These are phyloP conservation scores for Yarrowia phangngaensis DNA, from an alignment of 805 yeast genomes.

Conservation along the genomic window DNA sequence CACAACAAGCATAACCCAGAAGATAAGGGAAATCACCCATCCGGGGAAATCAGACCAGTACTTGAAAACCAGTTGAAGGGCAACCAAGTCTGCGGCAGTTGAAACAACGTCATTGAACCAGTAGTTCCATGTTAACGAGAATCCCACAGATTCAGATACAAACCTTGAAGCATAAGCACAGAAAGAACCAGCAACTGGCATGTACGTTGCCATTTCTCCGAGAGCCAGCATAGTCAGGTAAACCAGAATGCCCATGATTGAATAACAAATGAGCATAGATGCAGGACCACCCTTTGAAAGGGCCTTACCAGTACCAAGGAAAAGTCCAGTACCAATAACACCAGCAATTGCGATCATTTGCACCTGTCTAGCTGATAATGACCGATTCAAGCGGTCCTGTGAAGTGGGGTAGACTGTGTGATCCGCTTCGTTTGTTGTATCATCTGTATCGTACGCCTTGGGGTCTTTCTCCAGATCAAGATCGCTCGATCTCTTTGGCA, in stretches of 20 bases:
- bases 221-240: conserved; percentile 52
- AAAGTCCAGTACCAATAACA: conserved; percentile 68
- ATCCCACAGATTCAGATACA: conserved; percentile 51
- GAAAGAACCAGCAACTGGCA: conserved; percentile 55
- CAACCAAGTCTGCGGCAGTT: conserved; percentile 49
- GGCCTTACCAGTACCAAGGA: conserved; percentile 50
- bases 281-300: conserved; percentile 52
- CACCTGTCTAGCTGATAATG: conserved; percentile 46
- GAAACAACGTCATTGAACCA: conserved; percentile 52
- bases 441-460: conserved; percentile 1
- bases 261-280: conserved; percentile 49
- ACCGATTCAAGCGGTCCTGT: conserved; percentile 30
- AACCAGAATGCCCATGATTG: conserved; percentile 50
- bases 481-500: no score
- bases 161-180: conserved; percentile 49
- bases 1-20: conserved; percentile 50
- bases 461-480: conserved; percentile 8
- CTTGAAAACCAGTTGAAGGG: conserved; percentile 45
- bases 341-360: conserved; percentile 74
- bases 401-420: conserved; percentile 7
- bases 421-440: neutral
- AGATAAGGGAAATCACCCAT: conserved; percentile 51
- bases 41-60: conserved; percentile 50
- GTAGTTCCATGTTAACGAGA: conserved; percentile 49
- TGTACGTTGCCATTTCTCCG: conserved; percentile 55